phyloP scores from a whole-genome alignment of 345 rosid genomes.

The Erodium maritimum region DNA sequence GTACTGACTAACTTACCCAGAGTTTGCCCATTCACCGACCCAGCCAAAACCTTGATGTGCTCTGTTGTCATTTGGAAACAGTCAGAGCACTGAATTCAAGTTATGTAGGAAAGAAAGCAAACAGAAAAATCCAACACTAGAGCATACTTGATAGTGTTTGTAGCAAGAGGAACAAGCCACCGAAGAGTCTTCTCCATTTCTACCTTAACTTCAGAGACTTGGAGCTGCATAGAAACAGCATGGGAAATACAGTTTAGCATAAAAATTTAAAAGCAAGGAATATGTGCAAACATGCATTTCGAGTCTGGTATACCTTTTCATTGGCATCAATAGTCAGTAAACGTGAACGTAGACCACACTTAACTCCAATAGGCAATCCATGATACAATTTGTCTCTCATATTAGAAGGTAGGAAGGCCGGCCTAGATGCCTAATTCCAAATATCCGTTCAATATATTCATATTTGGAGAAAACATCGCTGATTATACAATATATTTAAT shows the following conservation, averaged over 20 bases:
- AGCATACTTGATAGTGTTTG: conserved; percentile 73
- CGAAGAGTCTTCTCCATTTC: conserved; percentile 76
- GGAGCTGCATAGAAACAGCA: conserved; percentile 32
- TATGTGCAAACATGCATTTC: too few species aligned
- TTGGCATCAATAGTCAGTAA: conserved; percentile 32
- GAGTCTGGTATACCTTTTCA: conserved; percentile 41
- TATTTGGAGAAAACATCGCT: too few species aligned
- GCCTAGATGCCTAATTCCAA: conserved; percentile 51
- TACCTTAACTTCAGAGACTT: conserved; percentile 49
- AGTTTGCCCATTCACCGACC: conserved; percentile 98
- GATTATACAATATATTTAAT: too few species aligned
- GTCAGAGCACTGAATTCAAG: too few species aligned
- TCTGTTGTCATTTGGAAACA: conserved; percentile 23
- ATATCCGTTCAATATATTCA: too few species aligned
- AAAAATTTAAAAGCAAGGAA: too few species aligned
- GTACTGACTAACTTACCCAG: conserved; percentile 42
- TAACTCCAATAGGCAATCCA: conserved; percentile 50
- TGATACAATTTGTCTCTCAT: conserved; percentile 57
- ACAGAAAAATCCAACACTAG: neutral
- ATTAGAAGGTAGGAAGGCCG: conserved; percentile 54
- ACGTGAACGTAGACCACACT: conserved; percentile 47
- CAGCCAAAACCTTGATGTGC: conserved; percentile 92
- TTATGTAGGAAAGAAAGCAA: too few species aligned
- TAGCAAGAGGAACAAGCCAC: conserved; percentile 79
- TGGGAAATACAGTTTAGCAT: too few species aligned